phyloP scores from a whole-genome alignment of 2,329 filamentous ascomycete genomes.

The Hymenoscyphus fraxineus region DNA sequence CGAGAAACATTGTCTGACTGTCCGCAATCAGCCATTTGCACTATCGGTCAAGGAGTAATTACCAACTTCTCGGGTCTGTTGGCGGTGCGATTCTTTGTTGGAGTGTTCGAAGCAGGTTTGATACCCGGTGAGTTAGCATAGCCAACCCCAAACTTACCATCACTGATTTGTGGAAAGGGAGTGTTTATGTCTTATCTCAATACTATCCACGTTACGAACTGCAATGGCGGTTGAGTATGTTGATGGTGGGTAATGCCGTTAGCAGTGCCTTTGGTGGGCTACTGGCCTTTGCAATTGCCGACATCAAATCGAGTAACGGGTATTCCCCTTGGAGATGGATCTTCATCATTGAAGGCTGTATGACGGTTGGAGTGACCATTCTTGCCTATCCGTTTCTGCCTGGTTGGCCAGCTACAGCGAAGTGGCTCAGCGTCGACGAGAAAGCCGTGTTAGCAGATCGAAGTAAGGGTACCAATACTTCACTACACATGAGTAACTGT shows the following conservation, averaged over 20 bases:
- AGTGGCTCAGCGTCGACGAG: slow-evolving; percentile 44
- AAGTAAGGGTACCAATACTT: slow-evolving; percentile 7
- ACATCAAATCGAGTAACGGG: slow-evolving; percentile 6
- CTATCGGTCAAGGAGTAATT: slow-evolving; percentile 9
- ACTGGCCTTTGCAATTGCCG: slow-evolving; percentile 19
- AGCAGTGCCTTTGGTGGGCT: slow-evolving; percentile 10
- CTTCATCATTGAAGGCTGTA: slow-evolving; percentile 36
- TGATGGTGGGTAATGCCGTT: slow-evolving; percentile 40
- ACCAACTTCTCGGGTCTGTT: slow-evolving; percentile 9
- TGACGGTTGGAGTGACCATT: slow-evolving; percentile 20
- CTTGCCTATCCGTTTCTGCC: slow-evolving; percentile 8
- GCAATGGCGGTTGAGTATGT: slow-evolving; percentile 44
- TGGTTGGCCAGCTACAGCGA: slow-evolving; percentile 46
- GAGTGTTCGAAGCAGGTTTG: slow-evolving; percentile 45
- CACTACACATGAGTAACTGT: not conserved
- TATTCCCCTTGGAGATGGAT: slow-evolving; percentile 30
- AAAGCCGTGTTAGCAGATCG: slow-evolving; percentile 36
- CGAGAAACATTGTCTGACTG: not conserved
- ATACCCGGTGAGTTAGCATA: slow-evolving; percentile 37
- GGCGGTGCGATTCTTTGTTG: slow-evolving; percentile 38
- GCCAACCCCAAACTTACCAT: not conserved
- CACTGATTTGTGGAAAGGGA: slow-evolving; percentile 18
- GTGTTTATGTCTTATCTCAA: slow-evolving; percentile 44
- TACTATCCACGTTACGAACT: slow-evolving; percentile 48
- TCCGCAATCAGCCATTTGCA: slow-evolving; percentile 4